Percentiles rank a stretch among this genome's conserved stretches.
These are phyloP conservation scores for Hymenoscyphus fraxineus DNA, from an alignment of 2,329 filamentous ascomycete species.

Conservation along the genomic window DNA sequence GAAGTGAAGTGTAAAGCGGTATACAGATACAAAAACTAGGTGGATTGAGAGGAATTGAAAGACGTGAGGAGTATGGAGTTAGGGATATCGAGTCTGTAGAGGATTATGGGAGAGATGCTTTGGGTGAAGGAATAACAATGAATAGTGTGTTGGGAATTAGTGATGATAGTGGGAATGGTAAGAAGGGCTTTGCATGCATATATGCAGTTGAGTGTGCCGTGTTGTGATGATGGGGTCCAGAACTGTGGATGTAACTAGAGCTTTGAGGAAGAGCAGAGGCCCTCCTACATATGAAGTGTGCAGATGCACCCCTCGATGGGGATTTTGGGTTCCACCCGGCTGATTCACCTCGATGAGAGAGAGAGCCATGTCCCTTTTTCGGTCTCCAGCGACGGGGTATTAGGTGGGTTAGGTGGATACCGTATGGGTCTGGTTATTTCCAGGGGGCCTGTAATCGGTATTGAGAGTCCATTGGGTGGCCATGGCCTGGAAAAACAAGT, in stretches of 20 bases:
- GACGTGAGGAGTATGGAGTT: background rate
- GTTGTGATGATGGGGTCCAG: conserved; percentile 12
- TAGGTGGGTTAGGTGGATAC: background rate
- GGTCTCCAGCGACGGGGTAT: conserved; percentile 15
- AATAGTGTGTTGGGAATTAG: too few relatives aligned
- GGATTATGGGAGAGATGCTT: conserved; percentile 14
- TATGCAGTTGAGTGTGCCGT: conserved; percentile 15
- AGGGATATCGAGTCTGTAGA: background rate
- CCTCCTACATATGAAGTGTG: conserved; percentile 26
- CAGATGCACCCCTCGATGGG: conserved; percentile 28
- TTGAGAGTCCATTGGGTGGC: background rate
- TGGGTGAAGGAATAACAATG: background rate
- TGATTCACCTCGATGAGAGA: conserved; percentile 15
- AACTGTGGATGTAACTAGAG: conserved; percentile 16
- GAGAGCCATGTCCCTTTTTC: conserved; percentile 9
- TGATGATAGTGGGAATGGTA: background rate
- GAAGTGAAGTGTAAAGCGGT: background rate
- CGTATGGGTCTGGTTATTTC: conserved; percentile 3
- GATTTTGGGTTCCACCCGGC: conserved; percentile 25
- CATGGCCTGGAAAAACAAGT: background rate
- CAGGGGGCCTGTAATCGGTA: conserved; percentile 1
- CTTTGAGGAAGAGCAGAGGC: conserved; percentile 15
- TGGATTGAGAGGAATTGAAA: background rate
- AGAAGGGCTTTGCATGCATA: conserved; percentile 19
- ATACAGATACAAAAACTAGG: conserved; percentile 14